phyloP scores from a whole-genome alignment of 176 grass and related monocot genomes.

The Oryza brachyantha region DNA sequence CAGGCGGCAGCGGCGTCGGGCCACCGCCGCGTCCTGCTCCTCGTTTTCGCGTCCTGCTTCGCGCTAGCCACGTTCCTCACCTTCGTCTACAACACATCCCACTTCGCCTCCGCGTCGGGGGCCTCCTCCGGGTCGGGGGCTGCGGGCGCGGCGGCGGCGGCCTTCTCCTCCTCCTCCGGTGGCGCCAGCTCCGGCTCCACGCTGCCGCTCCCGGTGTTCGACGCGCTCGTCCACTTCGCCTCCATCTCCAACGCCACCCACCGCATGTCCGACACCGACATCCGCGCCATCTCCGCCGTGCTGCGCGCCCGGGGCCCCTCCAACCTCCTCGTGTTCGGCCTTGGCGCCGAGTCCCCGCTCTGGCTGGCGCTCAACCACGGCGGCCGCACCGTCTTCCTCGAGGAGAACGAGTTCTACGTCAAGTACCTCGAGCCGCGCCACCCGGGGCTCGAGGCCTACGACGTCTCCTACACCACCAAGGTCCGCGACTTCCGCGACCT shows the following conservation, averaged over 20 bases:
- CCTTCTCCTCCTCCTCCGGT: too few species aligned
- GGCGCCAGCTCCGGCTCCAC: neutral
- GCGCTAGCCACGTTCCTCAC: slow-evolving; percentile 72
- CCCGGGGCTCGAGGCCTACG: slow-evolving; percentile 85
- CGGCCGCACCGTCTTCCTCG: slow-evolving; percentile 88
- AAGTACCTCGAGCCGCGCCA: slow-evolving; percentile 73
- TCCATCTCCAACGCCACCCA: slow-evolving; percentile 55
- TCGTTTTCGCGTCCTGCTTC: slow-evolving; percentile 67
- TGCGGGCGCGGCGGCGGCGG: too few species aligned
- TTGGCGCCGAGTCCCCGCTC: slow-evolving; percentile 52
- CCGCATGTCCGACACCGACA: slow-evolving; percentile 62
- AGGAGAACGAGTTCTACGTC: slow-evolving; percentile 99
- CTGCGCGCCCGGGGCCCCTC: slow-evolving; percentile 51
- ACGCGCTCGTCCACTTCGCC: slow-evolving; percentile 69
- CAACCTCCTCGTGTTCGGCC: slow-evolving; percentile 72
- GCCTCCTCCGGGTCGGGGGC: neutral
- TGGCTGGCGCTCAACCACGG: slow-evolving; percentile 92
- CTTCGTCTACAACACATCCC: slow-evolving; percentile 56
- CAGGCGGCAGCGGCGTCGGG: slow-evolving; percentile 37
- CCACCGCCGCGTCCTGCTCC: slow-evolving; percentile 51
- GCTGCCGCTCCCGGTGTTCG: slow-evolving; percentile 54
- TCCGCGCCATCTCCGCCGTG: slow-evolving; percentile 47
- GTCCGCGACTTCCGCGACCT: slow-evolving; percentile 55
- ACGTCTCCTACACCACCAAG: slow-evolving; percentile 77
- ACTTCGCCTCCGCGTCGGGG: slow-evolving; percentile 10